phyloP scores from a whole-genome alignment of 2,329 filamentous ascomycete genomes.

The Colletotrichum zoysiae region DNA sequence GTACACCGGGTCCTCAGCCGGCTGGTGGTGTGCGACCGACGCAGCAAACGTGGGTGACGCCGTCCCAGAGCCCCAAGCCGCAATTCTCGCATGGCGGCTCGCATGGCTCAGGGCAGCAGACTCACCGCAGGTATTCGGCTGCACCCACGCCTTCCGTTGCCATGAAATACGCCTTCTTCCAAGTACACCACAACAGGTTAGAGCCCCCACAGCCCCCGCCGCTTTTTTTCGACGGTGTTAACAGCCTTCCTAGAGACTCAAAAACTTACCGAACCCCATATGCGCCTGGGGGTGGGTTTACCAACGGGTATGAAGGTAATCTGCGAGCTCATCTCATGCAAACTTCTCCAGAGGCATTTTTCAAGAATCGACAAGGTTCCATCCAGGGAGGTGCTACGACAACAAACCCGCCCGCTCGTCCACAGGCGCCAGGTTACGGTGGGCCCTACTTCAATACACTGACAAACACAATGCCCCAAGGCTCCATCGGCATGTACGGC shows the following conservation, averaged over 20 bases:
- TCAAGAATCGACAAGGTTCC: constrained; percentile 44
- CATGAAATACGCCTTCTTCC: constrained; percentile 70
- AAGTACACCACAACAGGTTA: constrained; percentile 70
- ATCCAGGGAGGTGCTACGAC: constrained; percentile 39
- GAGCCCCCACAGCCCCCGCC: constrained; percentile 34
- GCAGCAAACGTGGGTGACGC: constrained; percentile 31
- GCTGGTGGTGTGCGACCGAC: constrained; percentile 3
- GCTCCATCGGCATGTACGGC: constrained; percentile 40
- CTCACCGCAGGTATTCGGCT: constrained; percentile 38
- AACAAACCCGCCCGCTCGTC: background rate
- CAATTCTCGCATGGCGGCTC: constrained; percentile 1
- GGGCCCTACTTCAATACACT: constrained; percentile 35
- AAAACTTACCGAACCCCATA: constrained; percentile 72
- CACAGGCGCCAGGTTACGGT: constrained; percentile 14
- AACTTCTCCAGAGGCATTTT: constrained; percentile 53
- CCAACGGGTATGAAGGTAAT: constrained; percentile 71
- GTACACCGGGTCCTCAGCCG: constrained; percentile 26
- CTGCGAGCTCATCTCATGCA: constrained; percentile 59
- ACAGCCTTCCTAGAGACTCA: constrained; percentile 59
- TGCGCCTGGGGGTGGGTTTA: constrained; percentile 68
- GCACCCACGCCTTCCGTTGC: constrained; percentile 52
- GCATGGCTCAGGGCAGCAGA: constrained; percentile 34
- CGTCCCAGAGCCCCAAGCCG: constrained; percentile 20
- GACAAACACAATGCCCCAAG: constrained; percentile 25
- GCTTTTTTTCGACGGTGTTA: background rate